Conservation (phyloP, 2,329 filamentous ascomycete species). For the Lanzia echinophila region DNA sequence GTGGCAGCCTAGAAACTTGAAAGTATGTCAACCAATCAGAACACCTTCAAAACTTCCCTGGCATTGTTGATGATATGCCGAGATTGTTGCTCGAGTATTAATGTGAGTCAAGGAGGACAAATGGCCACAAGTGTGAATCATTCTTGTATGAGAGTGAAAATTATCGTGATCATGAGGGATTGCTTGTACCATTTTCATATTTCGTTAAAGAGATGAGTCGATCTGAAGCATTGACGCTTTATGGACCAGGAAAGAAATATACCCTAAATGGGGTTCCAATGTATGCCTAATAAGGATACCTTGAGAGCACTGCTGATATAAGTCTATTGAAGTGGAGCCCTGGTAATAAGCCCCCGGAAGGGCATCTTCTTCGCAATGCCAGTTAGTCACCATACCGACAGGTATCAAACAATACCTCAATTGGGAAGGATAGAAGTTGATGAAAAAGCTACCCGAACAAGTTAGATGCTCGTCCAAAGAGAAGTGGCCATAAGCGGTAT, state of each 20-base stretch:
- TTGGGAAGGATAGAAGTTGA: not conserved
- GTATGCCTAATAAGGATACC: not conserved
- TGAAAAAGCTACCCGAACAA: not conserved
- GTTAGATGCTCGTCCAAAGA: not conserved
- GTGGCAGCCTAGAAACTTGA: too few relatives aligned
- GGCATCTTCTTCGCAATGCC: too few relatives aligned
- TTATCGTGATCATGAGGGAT: conserved; percentile 2
- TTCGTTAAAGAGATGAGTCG: not conserved
- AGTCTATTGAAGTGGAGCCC: not conserved
- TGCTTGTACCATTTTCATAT: not conserved
- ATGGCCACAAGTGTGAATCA: conserved; percentile 6
- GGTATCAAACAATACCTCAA: not conserved
- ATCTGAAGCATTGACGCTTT: not conserved
- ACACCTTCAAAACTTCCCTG: too few relatives aligned
- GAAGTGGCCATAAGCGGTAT: not conserved
- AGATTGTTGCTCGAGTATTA: not conserved
- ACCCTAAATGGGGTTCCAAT: not conserved
- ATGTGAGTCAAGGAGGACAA: not conserved
- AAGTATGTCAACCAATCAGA: too few relatives aligned
- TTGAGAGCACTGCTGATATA: not conserved
- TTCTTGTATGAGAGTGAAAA: not conserved
- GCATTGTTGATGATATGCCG: too few relatives aligned
- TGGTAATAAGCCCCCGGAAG: not conserved
- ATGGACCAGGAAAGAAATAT: not conserved
- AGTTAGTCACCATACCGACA: too few relatives aligned